A percentile compares a stretch with the other conserved stretches of the same genome.
Conservation (phyloP, 2,329 filamentous ascomycete genomes). For the Dothistroma septosporum region DNA sequence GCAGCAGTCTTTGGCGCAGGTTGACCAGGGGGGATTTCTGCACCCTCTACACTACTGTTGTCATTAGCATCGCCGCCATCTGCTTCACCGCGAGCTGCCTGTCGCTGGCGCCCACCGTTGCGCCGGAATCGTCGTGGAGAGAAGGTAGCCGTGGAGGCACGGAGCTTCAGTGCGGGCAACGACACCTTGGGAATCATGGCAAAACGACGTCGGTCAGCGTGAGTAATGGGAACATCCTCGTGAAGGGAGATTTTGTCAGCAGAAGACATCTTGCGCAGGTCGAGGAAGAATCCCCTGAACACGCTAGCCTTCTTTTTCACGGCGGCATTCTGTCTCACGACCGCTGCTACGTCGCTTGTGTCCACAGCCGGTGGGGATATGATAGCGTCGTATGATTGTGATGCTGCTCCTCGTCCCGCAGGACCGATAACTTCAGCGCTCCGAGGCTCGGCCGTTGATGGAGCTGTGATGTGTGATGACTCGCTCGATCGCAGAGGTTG, state of each 20-base stretch:
- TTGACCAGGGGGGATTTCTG: neutral
- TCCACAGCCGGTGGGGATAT: neutral
- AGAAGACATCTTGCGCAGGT: conserved; percentile 13
- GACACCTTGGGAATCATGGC: neutral
- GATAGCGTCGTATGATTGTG: neutral
- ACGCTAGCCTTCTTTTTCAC: conserved; percentile 14
- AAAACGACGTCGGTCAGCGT: neutral
- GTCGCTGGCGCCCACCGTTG: neutral
- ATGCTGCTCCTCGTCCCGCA: neutral
- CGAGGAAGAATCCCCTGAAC: conserved; percentile 7
- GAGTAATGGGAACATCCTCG: neutral
- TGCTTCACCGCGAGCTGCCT: neutral
- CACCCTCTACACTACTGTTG: neutral
- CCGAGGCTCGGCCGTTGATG: neutral
- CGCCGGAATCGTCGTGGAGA: neutral
- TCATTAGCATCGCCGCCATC: neutral
- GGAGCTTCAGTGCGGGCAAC: neutral
- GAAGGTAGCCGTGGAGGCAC: neutral
- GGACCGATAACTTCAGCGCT: neutral
- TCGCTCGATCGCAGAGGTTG: neutral
- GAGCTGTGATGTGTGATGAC: neutral
- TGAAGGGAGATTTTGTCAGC: neutral
- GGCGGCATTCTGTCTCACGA: neutral
- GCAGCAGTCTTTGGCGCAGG: neutral
- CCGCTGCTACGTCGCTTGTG: neutral